Conservation (phyloP, 2,329 filamentous ascomycete genomes). For the Ilyonectria sp. region DNA sequence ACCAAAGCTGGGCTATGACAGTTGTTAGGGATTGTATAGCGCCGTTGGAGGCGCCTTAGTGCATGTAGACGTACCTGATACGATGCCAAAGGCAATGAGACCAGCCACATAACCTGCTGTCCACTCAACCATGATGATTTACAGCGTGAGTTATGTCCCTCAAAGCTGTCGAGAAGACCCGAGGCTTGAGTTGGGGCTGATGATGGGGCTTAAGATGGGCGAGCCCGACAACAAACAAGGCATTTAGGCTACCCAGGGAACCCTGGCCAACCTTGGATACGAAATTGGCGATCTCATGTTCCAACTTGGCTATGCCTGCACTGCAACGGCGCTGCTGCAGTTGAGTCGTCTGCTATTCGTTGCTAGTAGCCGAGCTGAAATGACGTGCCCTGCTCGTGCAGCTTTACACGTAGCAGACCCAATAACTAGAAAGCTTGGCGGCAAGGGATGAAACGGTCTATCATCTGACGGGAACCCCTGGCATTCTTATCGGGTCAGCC, state of each 20-base stretch:
- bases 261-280: not conserved
- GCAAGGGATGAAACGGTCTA: not conserved
- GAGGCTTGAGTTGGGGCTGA: not conserved
- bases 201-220: too few relatives aligned
- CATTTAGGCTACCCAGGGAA: not conserved
- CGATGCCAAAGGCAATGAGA: conserved; percentile 43
- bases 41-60: not conserved
- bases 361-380: not conserved
- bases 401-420: not conserved
- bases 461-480: not conserved
- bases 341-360: not conserved
- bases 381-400: not conserved
- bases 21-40: not conserved
- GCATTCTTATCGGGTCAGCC: not conserved
- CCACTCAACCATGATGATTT: conserved; percentile 36
- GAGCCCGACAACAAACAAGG: too few relatives aligned
- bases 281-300: too few relatives aligned
- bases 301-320: not conserved
- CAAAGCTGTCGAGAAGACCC: not conserved
- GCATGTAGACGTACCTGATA: conserved; percentile 36
- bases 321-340: not conserved
- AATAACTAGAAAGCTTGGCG: not conserved
- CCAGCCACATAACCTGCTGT: conserved; percentile 45
- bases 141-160: conserved; percentile 1
- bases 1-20: conserved; percentile 53